Percentiles rank a stretch among this genome's conserved stretches.
These are phyloP conservation scores for Mortierella polycephala DNA, from an alignment of 371 early-diverging fungal species.

Conservation along the genomic window DNA sequence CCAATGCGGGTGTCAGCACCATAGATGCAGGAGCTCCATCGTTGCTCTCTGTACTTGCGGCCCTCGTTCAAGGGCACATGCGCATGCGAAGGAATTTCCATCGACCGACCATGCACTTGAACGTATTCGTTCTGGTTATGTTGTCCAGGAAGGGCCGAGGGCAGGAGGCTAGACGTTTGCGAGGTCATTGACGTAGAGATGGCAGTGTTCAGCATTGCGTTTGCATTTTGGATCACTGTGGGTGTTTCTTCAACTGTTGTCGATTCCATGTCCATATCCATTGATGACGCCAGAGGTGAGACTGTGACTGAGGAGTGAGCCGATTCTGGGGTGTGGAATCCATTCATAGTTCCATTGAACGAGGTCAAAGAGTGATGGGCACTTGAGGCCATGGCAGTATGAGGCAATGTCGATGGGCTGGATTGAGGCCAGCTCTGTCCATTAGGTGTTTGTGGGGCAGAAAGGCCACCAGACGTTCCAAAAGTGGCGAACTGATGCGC, in stretches of 20 bases:
- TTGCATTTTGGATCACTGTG: slow-evolving; percentile 20
- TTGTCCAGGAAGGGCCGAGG: slow-evolving; percentile 40
- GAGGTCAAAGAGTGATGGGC: background rate
- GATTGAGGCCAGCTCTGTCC: slow-evolving; percentile 17
- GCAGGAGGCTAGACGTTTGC: slow-evolving; percentile 20
- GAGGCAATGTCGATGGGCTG: slow-evolving; percentile 17
- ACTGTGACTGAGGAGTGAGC: slow-evolving; percentile 21
- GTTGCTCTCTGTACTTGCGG: slow-evolving; percentile 48
- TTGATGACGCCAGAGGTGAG: slow-evolving; percentile 19
- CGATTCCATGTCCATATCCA: slow-evolving; percentile 50
- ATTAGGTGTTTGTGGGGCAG: slow-evolving; percentile 21
- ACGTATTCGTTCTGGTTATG: slow-evolving; percentile 17
- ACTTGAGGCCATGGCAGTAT: slow-evolving; percentile 6
- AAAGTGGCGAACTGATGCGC: slow-evolving; percentile 25
- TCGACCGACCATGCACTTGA: slow-evolving; percentile 51
- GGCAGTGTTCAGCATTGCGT: slow-evolving; percentile 16
- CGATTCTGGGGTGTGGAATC: slow-evolving; percentile 46
- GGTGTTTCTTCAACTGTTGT: slow-evolving; percentile 5
- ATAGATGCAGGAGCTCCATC: slow-evolving; percentile 54
- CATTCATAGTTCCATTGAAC: slow-evolving; percentile 2
- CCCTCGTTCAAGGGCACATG: slow-evolving; percentile 46
- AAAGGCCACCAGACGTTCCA: slow-evolving; percentile 2
- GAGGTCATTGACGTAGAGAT: slow-evolving; percentile 1
- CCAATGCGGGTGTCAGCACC: slow-evolving; percentile 45
- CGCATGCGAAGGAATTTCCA: slow-evolving; percentile 52